phyloP scores from a whole-genome alignment of 805 yeast species.

The Suhomyces sp. region DNA sequence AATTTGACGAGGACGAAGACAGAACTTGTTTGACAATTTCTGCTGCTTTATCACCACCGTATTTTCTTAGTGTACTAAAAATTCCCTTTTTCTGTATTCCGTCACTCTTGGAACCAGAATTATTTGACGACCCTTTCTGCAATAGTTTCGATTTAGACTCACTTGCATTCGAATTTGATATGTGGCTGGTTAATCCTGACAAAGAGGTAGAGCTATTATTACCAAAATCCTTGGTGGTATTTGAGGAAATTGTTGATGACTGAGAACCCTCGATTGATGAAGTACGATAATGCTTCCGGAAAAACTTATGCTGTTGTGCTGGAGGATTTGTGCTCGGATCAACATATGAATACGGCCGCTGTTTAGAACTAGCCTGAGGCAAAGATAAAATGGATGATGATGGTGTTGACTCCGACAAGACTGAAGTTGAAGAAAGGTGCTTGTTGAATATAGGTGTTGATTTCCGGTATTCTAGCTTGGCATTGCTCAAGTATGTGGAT shows the following conservation, averaged over 20 bases:
- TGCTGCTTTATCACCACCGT: slow-evolving; percentile 40
- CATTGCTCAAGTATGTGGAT: slow-evolving; percentile 8
- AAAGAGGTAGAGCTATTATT: too few species aligned
- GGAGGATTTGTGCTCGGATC: slow-evolving; percentile 22
- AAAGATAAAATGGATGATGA: slow-evolving; percentile 9
- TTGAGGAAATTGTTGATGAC: too few species aligned
- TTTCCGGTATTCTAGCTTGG: slow-evolving; percentile 31
- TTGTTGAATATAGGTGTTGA: slow-evolving; percentile 31
- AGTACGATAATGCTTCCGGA: slow-evolving; percentile 64
- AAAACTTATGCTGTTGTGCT: slow-evolving; percentile 41
- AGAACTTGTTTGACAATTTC: slow-evolving; percentile 35
- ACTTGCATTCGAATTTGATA: too few species aligned
- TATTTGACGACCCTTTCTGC: too few species aligned
- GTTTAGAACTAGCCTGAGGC: slow-evolving; percentile 16
- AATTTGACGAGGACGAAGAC: slow-evolving; percentile 8
- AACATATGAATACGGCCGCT: slow-evolving; percentile 39
- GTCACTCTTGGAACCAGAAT: neutral
- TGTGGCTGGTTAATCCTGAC: too few species aligned
- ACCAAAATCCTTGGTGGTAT: too few species aligned
- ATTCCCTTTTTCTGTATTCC: slow-evolving; percentile 29
- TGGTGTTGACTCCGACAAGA: slow-evolving; percentile 17
- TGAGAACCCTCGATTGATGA: slow-evolving; percentile 36
- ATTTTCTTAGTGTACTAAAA: slow-evolving; percentile 41
- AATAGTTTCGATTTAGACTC: too few species aligned
- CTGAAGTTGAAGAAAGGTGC: slow-evolving; percentile 13